Evolutionary conservation across 257 asterid genomes (phyloP), one percentile per base, ranked within the genome.

Genomic region (Capsicum rhomboideum): DNA sequence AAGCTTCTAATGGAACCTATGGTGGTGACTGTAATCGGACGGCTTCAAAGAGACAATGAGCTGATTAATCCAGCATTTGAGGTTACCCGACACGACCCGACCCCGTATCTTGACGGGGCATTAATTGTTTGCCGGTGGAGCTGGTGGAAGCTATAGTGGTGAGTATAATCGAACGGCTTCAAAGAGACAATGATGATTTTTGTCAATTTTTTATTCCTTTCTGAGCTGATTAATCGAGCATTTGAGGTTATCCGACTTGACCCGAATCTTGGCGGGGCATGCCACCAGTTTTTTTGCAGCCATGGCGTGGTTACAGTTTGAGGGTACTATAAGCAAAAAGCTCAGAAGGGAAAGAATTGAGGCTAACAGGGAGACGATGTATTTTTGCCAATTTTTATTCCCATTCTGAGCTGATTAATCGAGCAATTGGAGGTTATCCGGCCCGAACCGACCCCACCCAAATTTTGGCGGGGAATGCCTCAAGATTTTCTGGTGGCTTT

Each of bases 81-180:
- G 55, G 28, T 71, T 40, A 83, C 84, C 85, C 52, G 66, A 84
- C 82, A 90, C 83, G 66, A 84, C n/a, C n/a, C n/a, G n/a, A n/a
- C n/a, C 83, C 90, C 83, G 90, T 88, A 85, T 82, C 90, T 91
- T 91, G 91, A 91, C 86, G 10, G 89, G 92, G 92, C 83, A 52
- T 81, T 59, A 16, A 34, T 34, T n/a, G 4, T n/a, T 34, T 34
- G 40, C 40, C 4, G 37, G 37, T 34, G 4, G 37, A 34, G 58
- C 37, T 0, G 42, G 42, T 28, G 42, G 71, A 28, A 11, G 46
- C 29, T 18, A 58, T 4, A 8, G 46, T 20, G 14, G 82, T 37
- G 20, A n/a, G 80, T 44, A 20, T 4, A 14, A 7, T 13, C 50
- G 10, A 50, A 16, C 10, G 10, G 4, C 3, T 55, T 55, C 23